Base-by-base conservation (phyloP, 2,329 filamentous ascomycete genomes). In the Neodidymelliopsis sp. region DNA sequence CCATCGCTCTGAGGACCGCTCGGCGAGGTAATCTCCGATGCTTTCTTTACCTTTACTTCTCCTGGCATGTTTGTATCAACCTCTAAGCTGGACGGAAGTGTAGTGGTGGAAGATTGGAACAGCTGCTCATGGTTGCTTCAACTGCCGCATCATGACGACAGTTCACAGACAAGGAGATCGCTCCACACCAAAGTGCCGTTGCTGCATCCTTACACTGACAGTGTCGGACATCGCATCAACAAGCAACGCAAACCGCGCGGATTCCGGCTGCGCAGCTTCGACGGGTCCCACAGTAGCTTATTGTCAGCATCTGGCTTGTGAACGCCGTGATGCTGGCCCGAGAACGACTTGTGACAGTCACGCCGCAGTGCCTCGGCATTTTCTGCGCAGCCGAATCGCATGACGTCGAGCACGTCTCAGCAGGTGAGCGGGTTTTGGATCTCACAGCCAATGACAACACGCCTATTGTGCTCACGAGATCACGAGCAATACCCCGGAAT, bases 1-100 rank as follows among this genome's bases (percentile, higher is more conserved):
- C 77, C 76, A 33, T 77, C 71, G 1, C 77, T 78, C 52, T 79
- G 76, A 27, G 75, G 76, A 24, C 79, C 77, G 35, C 71, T 70
- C 16, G 66, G 61, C n/a, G 64, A 54, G 30, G 57, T 59, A 36
- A 69, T 66, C 13, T 67, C 65, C 9, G 65, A 59, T 8, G 47
- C 59, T 31, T 62, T 67, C 50, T 65, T 69, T 5, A 70, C 58
- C 29, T 58, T 49, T 3, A 70, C 64, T 45, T 65, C 58, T n/a
- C 62, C 50, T 22, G 63, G 54, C 53, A 69, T 67, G 4, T n/a
- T 36, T 29, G 24, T 10, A 10, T 39, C 4, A 15, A 11, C 2
- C 6, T 16, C 4, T 11, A 10, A 31, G 8, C 15, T 22, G 12
- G 6, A 11, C 13, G 3, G 29, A 16, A 7, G 10, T 29, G 11